Percentiles rank a stretch among this genome's conserved stretches.
phyloP scores from a whole-genome alignment of 2,329 filamentous ascomycete species.

The Zymoseptoria brevis region DNA sequence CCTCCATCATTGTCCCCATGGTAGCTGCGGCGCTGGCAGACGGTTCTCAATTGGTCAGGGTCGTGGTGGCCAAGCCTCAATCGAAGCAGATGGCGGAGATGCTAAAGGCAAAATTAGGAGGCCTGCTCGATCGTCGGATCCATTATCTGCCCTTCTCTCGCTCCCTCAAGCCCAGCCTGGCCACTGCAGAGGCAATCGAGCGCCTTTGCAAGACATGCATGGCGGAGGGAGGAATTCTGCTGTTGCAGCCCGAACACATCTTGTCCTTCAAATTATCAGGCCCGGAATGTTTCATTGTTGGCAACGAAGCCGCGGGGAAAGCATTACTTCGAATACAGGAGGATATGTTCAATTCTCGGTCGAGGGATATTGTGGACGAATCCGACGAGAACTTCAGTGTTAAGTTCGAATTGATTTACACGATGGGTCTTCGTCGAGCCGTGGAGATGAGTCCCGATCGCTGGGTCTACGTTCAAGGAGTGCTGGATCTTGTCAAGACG shows the following conservation, averaged over 20 bases:
- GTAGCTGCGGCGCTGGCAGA: constrained; percentile 42
- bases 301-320: constrained; percentile 34
- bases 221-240: constrained; percentile 44
- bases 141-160: constrained; percentile 53
- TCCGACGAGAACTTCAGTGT: constrained; percentile 39
- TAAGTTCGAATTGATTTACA: constrained; percentile 38
- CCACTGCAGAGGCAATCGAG: constrained; percentile 29
- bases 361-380: constrained; percentile 59
- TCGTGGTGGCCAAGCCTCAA: constrained; percentile 50
- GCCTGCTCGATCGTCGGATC: constrained; percentile 47
- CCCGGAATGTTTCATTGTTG: constrained; percentile 48
- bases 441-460: constrained; percentile 35
- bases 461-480: constrained; percentile 31
- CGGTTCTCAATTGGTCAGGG: constrained; percentile 40
- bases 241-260: constrained; percentile 56
- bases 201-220: constrained; percentile 38
- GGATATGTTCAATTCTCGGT: constrained; percentile 40
- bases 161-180: constrained; percentile 32
- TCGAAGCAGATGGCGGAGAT: constrained; percentile 51
- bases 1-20: constrained; percentile 60
- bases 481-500: constrained; percentile 28
- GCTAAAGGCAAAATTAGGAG: constrained; percentile 48
- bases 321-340: constrained; percentile 46
- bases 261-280: constrained; percentile 59
- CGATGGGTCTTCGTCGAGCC: constrained; percentile 33